phyloP scores from a whole-genome alignment of 1,284 basidiomycete species.

The Boletus semigastroideus region DNA sequence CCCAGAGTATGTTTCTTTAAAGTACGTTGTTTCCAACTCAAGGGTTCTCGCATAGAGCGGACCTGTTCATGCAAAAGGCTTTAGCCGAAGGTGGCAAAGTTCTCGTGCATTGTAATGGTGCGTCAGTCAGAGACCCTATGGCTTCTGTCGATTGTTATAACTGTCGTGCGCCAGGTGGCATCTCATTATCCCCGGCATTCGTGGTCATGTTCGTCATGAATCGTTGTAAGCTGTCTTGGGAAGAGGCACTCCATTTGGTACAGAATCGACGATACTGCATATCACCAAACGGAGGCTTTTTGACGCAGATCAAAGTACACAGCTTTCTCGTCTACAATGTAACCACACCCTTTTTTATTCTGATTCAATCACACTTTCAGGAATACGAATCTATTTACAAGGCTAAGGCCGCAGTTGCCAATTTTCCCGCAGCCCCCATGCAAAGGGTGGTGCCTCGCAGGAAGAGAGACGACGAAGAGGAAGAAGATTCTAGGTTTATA shows the following conservation, averaged over 20 bases:
- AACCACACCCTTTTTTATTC: conserved; percentile 1
- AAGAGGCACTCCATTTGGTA: conserved; percentile 80
- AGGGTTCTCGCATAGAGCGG: conserved; percentile 51
- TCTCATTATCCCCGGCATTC: conserved; percentile 83
- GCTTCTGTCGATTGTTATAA: background rate
- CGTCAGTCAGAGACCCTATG: conserved; percentile 19
- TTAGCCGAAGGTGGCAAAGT: conserved; percentile 70
- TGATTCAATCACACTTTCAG: conserved; percentile 36
- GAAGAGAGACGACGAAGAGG: conserved; percentile 71
- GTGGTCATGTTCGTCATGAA: conserved; percentile 94
- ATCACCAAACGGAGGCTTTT: conserved; percentile 83
- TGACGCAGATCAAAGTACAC: conserved; percentile 81
- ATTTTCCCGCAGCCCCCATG: conserved; percentile 46
- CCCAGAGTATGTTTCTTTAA: conserved; percentile 53
- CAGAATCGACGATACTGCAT: conserved; percentile 91
- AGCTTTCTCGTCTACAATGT: background rate
- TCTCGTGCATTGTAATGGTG: conserved; percentile 90
- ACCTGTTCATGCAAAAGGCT: conserved; percentile 77
- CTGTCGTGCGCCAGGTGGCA: conserved; percentile 59
- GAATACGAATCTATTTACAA: conserved; percentile 90
- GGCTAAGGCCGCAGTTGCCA: conserved; percentile 63
- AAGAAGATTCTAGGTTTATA: conserved; percentile 56
- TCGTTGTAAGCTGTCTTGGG: conserved; percentile 75
- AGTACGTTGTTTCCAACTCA: background rate
- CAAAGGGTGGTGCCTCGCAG: conserved; percentile 51